A percentile compares a stretch with the other conserved stretches of the same genome.
These are phyloP conservation scores for Pyrus communis DNA, from an alignment of 306 rosid species.

Conservation along the genomic window DNA sequence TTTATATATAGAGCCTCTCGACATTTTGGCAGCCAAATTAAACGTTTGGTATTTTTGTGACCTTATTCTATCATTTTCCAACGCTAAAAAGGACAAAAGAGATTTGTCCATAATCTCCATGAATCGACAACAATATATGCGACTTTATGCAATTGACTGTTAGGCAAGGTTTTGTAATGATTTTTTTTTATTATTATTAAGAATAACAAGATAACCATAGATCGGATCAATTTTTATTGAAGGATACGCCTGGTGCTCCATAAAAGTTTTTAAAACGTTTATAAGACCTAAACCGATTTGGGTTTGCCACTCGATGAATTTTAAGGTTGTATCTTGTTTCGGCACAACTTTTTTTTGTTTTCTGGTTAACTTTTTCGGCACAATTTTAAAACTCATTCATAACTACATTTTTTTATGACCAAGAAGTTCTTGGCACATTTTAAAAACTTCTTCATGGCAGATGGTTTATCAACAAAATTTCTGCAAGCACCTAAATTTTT, in stretches of 20 bases:
- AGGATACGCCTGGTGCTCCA: not conserved
- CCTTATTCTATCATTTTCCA: not conserved
- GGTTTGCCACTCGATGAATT: not conserved
- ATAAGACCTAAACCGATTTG: not conserved
- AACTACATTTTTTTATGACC: no score
- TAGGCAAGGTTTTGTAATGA: not conserved
- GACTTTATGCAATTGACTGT: not conserved
- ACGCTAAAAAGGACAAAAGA: not conserved
- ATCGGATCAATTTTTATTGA: not conserved
- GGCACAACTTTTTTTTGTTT: not conserved
- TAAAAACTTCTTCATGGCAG: no score
- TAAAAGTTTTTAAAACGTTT: not conserved
- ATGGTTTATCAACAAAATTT: no score
- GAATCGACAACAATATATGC: not conserved
- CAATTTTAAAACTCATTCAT: not conserved
- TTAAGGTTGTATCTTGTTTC: not conserved
- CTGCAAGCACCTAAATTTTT: no score
- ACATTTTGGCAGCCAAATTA: not conserved
- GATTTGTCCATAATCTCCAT: not conserved
- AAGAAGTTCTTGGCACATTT: no score
- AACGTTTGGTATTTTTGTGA: not conserved
- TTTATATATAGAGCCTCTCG: not conserved
- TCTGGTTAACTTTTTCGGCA: not conserved
- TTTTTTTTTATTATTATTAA: not conserved
- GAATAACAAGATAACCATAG: not conserved